Conservation (phyloP, 345 rosid species). For the Lenwebbia sp. region DNA sequence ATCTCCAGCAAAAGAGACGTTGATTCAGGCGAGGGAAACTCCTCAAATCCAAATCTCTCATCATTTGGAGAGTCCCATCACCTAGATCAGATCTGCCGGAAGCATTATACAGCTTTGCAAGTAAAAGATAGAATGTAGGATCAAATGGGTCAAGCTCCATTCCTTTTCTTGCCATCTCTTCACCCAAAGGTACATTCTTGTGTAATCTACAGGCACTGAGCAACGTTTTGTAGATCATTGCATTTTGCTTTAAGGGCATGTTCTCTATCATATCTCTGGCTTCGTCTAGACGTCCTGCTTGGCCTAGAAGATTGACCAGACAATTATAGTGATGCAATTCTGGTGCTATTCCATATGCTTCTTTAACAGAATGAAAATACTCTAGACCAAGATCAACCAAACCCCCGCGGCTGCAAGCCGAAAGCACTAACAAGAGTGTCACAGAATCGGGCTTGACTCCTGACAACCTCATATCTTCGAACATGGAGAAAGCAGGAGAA, state of each 20-base stretch:
- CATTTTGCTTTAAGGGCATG: constrained; percentile 37
- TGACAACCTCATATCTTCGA: constrained; percentile 56
- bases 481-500: constrained; percentile 47
- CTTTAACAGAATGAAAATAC: constrained; percentile 37
- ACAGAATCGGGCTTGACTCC: constrained; percentile 45
- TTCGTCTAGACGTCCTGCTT: constrained; percentile 51
- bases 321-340: constrained; percentile 39
- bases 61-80: constrained; percentile 21
- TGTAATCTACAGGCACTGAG: constrained; percentile 43
- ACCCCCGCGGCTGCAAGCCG: constrained; percentile 43
- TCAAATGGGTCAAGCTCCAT: constrained; percentile 39
- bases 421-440: constrained; percentile 37
- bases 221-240: constrained; percentile 40
- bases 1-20: constrained; percentile 4
- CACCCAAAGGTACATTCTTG: constrained; percentile 41
- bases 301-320: constrained; percentile 44
- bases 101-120: constrained; percentile 38
- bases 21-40: constrained; percentile 11
- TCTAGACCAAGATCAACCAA: constrained; percentile 41
- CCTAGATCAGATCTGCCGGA: constrained; percentile 28
- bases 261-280: constrained; percentile 32
- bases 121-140: constrained; percentile 35
- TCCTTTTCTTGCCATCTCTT: constrained; percentile 58
- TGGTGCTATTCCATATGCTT: constrained; percentile 26
- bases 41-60: constrained; percentile 18